phyloP scores from a whole-genome alignment of 768 basidiomycete genomes.

The Kwoniella europaea region DNA sequence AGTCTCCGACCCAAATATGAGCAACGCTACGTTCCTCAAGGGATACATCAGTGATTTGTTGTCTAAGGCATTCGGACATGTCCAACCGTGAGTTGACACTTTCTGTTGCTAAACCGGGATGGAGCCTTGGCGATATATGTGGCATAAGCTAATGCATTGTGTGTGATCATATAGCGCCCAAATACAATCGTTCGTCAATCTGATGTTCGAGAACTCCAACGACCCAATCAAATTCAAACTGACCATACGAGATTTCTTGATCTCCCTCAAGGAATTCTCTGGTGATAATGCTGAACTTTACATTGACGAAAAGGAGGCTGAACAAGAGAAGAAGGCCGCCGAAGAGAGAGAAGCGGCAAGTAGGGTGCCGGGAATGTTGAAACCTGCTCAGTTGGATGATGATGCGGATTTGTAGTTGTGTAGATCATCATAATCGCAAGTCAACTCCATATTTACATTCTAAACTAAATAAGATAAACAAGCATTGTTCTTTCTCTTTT shows the following conservation, averaged over 20 bases:
- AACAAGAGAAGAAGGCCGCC: conserved; percentile 74
- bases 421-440: too few species aligned
- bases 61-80: conserved; percentile 87
- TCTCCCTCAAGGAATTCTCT: conserved; percentile 96
- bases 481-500: not conserved
- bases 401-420: conserved; percentile 64
- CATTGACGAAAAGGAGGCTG: conserved; percentile 92
- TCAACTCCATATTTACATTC: too few species aligned
- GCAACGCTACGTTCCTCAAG: conserved; percentile 78
- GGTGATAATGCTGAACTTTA: conserved; percentile 90
- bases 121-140: too few species aligned
- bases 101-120: too few species aligned
- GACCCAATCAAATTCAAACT: conserved; percentile 71
- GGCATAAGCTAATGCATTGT: too few species aligned
- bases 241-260: conserved; percentile 93
- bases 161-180: conserved; percentile 45
- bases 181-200: conserved; percentile 59
- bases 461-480: too few species aligned
- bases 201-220: conserved; percentile 59
- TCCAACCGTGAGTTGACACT: conserved; percentile 70
- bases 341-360: conserved; percentile 86
- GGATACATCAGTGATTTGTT: conserved; percentile 86
- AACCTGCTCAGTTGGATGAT: conserved; percentile 91
- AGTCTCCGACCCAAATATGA: conserved; percentile 70
- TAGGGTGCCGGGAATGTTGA: conserved; percentile 97